Conservation (phyloP, 805 yeast genomes). For the Candida boidinii region DNA sequence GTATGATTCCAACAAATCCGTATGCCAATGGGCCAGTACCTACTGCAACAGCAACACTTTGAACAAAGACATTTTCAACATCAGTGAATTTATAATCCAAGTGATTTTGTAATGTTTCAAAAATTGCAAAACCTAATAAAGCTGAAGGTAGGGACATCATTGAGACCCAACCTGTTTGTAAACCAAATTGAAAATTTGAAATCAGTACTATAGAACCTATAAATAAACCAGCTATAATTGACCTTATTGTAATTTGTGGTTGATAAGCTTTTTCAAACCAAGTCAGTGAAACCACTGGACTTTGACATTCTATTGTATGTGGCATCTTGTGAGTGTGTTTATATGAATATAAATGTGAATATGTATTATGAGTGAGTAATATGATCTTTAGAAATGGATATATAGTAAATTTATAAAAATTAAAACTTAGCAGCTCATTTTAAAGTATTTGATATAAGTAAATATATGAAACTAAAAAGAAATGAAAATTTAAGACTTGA, state of each 20-base stretch:
- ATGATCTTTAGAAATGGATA: too few relatives aligned
- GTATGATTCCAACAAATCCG: conserved; percentile 91
- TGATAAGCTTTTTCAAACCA: conserved; percentile 43
- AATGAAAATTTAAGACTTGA: too few relatives aligned
- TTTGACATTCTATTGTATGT: too few relatives aligned
- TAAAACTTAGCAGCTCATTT: too few relatives aligned
- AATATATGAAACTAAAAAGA: too few relatives aligned
- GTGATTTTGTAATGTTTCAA: conserved; percentile 42
- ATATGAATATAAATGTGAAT: too few relatives aligned
- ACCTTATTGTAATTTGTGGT: conserved; percentile 65
- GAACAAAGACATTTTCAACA: conserved; percentile 90
- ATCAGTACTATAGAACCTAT: conserved; percentile 85
- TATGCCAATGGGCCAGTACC: conserved; percentile 97
- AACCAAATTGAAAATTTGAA: conserved; percentile 91
- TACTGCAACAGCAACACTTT: conserved; percentile 90
- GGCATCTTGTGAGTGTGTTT: too few relatives aligned
- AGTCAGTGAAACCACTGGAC: too few relatives aligned
- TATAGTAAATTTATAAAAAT: too few relatives aligned
- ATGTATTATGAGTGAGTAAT: too few relatives aligned
- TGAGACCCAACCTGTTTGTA: conserved; percentile 98
- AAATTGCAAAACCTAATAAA: conserved; percentile 73
- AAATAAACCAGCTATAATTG: conserved; percentile 63
- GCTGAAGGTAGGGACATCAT: conserved; percentile 99
- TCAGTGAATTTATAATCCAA: conserved; percentile 53
- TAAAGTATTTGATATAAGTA: too few relatives aligned